Conservation (phyloP, 441 rosid species). For the Francoa sonchifolia region DNA sequence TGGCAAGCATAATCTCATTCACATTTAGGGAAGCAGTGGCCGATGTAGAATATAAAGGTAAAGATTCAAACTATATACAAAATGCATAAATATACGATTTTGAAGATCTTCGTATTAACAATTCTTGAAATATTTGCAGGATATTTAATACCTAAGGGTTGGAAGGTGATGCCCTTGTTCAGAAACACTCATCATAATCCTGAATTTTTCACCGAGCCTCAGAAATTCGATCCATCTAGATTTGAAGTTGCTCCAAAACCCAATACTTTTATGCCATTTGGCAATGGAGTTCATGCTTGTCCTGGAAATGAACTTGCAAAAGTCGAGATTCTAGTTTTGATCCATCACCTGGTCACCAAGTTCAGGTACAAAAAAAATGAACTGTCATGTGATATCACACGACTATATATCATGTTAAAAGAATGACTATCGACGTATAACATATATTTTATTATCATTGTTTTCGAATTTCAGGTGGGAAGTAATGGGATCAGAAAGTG, state of each 20-base stretch:
- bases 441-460: constrained; percentile 6
- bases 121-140: constrained; percentile 35
- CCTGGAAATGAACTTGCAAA: constrained; percentile 77
- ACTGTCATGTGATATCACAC: not conserved
- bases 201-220: constrained; percentile 48
- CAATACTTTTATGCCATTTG: constrained; percentile 64
- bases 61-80: not conserved
- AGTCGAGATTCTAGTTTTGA: constrained; percentile 54
- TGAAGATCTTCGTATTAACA: too few relatives aligned
- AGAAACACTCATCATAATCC: constrained; percentile 63
- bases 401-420: not conserved
- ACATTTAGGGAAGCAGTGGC: constrained; percentile 64
- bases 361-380: constrained; percentile 32
- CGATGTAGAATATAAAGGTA: constrained; percentile 64
- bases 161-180: constrained; percentile 78
- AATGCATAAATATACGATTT: too few relatives aligned
- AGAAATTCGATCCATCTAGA: constrained; percentile 59
- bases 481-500: constrained; percentile 38
- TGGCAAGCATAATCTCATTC: constrained; percentile 68
- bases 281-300: constrained; percentile 58
- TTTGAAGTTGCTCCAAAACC: constrained; percentile 61
- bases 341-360: constrained; percentile 50
- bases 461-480: constrained; percentile 49
- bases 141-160: constrained; percentile 61
- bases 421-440: constrained; percentile 7